Conservation (phyloP, 257 asterid species). For the Striga asiatica region DNA sequence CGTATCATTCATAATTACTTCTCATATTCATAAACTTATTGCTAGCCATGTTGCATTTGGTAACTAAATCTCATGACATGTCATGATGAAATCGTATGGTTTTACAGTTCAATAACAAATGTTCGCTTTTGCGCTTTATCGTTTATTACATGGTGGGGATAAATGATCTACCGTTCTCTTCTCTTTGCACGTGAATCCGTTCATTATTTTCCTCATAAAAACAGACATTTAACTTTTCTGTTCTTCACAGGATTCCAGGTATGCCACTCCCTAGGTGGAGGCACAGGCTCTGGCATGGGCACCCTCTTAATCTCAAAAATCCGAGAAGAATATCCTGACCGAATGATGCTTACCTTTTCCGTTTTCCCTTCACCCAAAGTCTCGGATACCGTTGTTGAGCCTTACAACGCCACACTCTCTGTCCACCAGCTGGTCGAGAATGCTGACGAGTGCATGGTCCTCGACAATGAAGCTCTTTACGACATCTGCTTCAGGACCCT, state of each 20-base stretch:
- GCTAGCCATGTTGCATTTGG: too few relatives aligned
- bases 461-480: conserved; percentile 81
- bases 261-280: conserved; percentile 90
- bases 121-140: too few relatives aligned
- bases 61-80: too few relatives aligned
- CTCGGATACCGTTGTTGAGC: conserved; percentile 84
- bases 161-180: too few relatives aligned
- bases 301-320: conserved; percentile 83
- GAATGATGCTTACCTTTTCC: conserved; percentile 94
- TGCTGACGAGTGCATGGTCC: conserved; percentile 94
- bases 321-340: conserved; percentile 87
- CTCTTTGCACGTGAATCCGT: too few relatives aligned
- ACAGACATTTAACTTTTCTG: too few relatives aligned
- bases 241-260: conserved; percentile 76
- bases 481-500: conserved; percentile 85
- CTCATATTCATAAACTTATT: too few relatives aligned
- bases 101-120: too few relatives aligned
- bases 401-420: conserved; percentile 81
- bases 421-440: conserved; percentile 90
- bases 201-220: too few relatives aligned
- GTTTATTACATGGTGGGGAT: too few relatives aligned
- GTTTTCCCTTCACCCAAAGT: conserved; percentile 92
- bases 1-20: background rate
- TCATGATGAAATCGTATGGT: too few relatives aligned
- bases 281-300: conserved; percentile 95